Conservation (phyloP, 2,329 filamentous ascomycete genomes). For the Sporothrix curviconia region DNA sequence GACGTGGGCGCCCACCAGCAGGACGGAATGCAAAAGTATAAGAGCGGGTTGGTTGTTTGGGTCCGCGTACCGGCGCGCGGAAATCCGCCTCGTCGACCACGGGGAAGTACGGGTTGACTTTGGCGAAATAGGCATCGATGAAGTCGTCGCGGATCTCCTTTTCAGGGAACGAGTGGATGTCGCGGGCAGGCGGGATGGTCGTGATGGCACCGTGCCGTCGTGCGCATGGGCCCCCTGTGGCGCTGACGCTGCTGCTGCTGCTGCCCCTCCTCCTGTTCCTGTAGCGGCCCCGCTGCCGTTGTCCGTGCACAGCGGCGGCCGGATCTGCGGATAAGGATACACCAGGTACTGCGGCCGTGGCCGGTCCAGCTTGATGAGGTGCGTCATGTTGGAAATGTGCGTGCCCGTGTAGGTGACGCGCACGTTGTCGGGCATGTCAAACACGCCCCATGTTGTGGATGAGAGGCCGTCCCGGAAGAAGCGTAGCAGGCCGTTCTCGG, state of each 20-base stretch:
- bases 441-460: constrained; percentile 9
- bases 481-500: constrained; percentile 11
- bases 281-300: no score
- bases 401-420: constrained; percentile 12
- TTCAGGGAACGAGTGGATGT: constrained; percentile 14
- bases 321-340: constrained; percentile 14
- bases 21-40: constrained; percentile 8
- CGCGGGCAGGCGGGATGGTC: neutral
- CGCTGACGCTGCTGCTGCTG: no score
- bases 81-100: constrained; percentile 15
- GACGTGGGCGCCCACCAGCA: constrained; percentile 14
- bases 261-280: no score
- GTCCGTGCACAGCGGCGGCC: constrained; percentile 1
- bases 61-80: constrained; percentile 9
- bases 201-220: no score
- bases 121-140: constrained; percentile 14
- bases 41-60: constrained; percentile 9
- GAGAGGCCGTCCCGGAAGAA: constrained; percentile 15
- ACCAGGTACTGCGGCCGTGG: constrained; percentile 12
- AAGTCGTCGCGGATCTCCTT: constrained; percentile 15
- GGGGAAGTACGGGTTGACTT: constrained; percentile 15
- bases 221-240: no score
- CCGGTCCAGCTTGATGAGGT: constrained; percentile 13
- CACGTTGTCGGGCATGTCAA: constrained; percentile 9
- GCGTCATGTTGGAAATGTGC: constrained; percentile 14